Base-by-base conservation (phyloP, 129 eudicot genomes). In the Centrapalus pauciflorus region DNA sequence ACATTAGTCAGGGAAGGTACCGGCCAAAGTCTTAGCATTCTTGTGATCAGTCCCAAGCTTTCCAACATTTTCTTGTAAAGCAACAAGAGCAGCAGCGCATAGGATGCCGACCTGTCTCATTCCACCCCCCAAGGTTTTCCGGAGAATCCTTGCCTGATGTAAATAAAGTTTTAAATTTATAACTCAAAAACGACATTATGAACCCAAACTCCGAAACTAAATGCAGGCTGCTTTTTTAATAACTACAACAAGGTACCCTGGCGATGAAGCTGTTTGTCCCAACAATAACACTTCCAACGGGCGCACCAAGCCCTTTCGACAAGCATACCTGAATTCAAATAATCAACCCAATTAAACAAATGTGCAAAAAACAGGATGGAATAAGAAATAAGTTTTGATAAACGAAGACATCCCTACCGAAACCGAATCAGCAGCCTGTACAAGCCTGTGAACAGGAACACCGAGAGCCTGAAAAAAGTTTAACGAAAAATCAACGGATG, bases 271-370 rank as follows among this genome's bases (percentile, higher is more conserved):
- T 68, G 28, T 79, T 81, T 48, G 96, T 80, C 61, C 99, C 99
- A 74, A 82, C 92, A 80, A 93, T 86, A 23, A 89, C 84, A 55
- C 84, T 77, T 64, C 99, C 99, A 24, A 81, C 99, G 16, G 99
- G 99, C 34, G 99, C 99, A 51, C 99, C 99, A 63, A 93, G 81
- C 52, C 99, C 99, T 83, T 93, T 93, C 3, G 99, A 93, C 26
- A 93, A 76, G 67, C 99, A 93, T 24, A 90, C 89, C 99, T 93
- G 69, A 54, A 67, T 29, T 59, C 20, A 14, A 19, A 19, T 9
- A 61, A 37, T 21, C 27, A 19, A 33, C 10, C 32, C 51, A 30
- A 49, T 13, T 24, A 23, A 27, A 68, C 5, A n/a, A 52, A 16
- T 11, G n/a, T n/a, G n/a, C n/a, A n/a, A n/a, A n/a, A n/a, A n/a